Evolutionary conservation across 352 stramenopile species (phyloP), one percentile per base, ranked within the genome.

Genomic region (Phytopythium delawarense): DNA sequence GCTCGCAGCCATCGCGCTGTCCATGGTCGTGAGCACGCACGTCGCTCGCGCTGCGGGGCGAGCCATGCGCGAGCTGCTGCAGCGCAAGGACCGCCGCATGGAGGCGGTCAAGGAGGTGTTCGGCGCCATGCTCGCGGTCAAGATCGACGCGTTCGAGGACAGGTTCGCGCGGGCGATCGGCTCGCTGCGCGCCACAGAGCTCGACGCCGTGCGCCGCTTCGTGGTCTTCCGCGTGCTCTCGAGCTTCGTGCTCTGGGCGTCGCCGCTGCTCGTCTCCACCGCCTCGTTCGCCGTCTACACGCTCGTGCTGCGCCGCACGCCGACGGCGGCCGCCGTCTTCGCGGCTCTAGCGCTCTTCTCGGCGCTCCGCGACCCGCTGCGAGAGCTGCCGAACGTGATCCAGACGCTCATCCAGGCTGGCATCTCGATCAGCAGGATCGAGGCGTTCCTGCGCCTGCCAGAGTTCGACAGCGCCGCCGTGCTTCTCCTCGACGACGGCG

Each of bases 121-220:
- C 25, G 75, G 78, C 28, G 82, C 90, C 20, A 98, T 98, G 57
- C 93, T 98, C 69, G 84, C 98, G 52, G 91, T 99, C 63, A 99
- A 99, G 68, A 65, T 99, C 0, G 97, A 98, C 63, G 84, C 82
- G 1, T 97, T 88, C 86, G 93, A 98, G 63, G 44, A 61, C 32
- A 80, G 85, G 20, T 96, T 97, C 68, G 66, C 74, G 15, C 84
- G 86, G 12, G 82, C 93, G 64, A 86, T 98, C 23, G 59, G 65
- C 46, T 52, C 68, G 12, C 42, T 91, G 18, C 76, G 92, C 35
- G 59, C 78, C 16, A 80, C 89, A 62, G 96, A 98, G 67, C 88
- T 96, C 44, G 76, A 76, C 66, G n/a, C 96, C 73, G 82, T 91
- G 93, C 64, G 46, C 61, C 35, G 42, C 12, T 75, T 59, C 45